These are phyloP conservation scores for Septoria petroselini DNA, from an alignment of 2,329 filamentous ascomycete genomes.

Conservation along the genomic window DNA sequence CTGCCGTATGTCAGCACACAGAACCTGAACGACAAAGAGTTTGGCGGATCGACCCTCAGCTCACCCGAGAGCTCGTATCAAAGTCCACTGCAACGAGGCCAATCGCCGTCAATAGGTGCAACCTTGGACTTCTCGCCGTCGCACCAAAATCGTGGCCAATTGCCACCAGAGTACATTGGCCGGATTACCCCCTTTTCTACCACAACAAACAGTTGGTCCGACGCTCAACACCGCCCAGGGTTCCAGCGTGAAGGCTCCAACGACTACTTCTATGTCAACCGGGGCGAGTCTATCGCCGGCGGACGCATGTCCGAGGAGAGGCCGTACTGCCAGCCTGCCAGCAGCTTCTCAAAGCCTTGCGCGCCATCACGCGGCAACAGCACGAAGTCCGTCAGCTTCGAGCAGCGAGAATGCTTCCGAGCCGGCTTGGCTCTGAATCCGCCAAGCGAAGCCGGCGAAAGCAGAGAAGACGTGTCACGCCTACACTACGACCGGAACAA, in stretches of 20 bases:
- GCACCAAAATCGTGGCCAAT: constrained; percentile 7
- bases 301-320: constrained; percentile 1
- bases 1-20: constrained; percentile 16
- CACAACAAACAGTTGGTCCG: neutral
- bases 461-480: constrained; percentile 11
- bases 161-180: constrained; percentile 22
- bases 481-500: neutral
- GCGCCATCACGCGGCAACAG: constrained; percentile 13
- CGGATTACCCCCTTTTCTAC: constrained; percentile 18
- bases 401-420: constrained; percentile 13
- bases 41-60: constrained; percentile 11
- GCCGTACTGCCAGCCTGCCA: constrained; percentile 14
- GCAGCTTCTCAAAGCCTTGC: constrained; percentile 20
- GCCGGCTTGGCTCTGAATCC: constrained; percentile 21
- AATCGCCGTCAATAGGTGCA: constrained; percentile 5
- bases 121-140: constrained; percentile 5
- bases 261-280: constrained; percentile 16
- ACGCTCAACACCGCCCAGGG: constrained; percentile 4
- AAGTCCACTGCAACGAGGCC: constrained; percentile 17
- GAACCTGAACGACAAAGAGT: constrained; percentile 23
- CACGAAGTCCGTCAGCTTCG: constrained; percentile 18
- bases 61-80: constrained; percentile 21
- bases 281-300: neutral
- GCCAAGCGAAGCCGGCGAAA: constrained; percentile 24
- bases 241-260: constrained; percentile 5